A percentile compares a stretch with the other conserved stretches of the same genome.
phyloP scores from a whole-genome alignment of 352 stramenopile species.

The Globisporangium cylindrosporum region DNA sequence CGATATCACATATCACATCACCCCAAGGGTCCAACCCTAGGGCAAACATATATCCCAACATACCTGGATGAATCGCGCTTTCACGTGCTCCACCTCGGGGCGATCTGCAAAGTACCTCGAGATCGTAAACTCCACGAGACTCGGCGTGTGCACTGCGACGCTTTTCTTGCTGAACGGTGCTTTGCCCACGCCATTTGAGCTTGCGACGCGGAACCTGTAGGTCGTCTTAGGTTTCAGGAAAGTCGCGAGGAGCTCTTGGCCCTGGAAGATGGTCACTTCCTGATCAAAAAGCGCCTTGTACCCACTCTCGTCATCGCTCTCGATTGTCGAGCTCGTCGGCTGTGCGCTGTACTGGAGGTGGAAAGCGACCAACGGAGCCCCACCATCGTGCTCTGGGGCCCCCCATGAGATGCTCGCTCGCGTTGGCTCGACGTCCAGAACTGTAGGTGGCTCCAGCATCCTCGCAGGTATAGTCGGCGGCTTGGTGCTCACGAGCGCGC shows the following conservation, averaged over 20 bases:
- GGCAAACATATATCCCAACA: neutral
- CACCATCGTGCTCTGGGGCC: slow-evolving; percentile 47
- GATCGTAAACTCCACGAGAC: slow-evolving; percentile 70
- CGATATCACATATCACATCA: too few species aligned
- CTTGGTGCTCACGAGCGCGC: slow-evolving; percentile 36
- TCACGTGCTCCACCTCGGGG: slow-evolving; percentile 46
- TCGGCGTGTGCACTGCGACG: slow-evolving; percentile 39
- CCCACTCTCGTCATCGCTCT: neutral
- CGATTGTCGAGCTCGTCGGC: slow-evolving; percentile 6
- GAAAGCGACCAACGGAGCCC: slow-evolving; percentile 37
- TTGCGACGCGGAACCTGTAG: slow-evolving; percentile 56
- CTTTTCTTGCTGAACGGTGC: slow-evolving; percentile 37
- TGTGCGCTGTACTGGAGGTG: slow-evolving; percentile 49
- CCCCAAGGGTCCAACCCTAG: neutral
- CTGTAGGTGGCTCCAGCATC: slow-evolving; percentile 24
- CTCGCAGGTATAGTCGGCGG: slow-evolving; percentile 32
- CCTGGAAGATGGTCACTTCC: slow-evolving; percentile 39
- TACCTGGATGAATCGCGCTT: slow-evolving; percentile 46
- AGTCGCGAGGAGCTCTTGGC: slow-evolving; percentile 30
- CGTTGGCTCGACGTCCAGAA: slow-evolving; percentile 45
- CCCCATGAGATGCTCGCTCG: slow-evolving; percentile 40
- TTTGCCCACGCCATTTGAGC: slow-evolving; percentile 42
- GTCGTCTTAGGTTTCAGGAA: slow-evolving; percentile 53
- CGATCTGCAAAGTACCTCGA: slow-evolving; percentile 49
- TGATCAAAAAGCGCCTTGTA: slow-evolving; percentile 26